These are phyloP conservation scores for Magnolia kwangsiensis DNA, from an alignment of 164 flowering plant genomes.

Conservation along the genomic window DNA sequence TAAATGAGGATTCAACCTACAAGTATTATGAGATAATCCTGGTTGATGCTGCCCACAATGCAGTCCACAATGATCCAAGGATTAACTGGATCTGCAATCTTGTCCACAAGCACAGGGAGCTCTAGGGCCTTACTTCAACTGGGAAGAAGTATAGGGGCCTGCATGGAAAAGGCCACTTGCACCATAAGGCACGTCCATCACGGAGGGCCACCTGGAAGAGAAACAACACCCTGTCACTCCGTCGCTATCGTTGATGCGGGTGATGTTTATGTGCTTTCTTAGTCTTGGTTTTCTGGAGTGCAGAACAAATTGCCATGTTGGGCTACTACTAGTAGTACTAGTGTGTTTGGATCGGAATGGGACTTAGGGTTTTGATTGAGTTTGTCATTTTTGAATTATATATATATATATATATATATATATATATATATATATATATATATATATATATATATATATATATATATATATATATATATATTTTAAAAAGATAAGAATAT, in stretches of 20 bases:
- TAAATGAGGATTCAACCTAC: slow-evolving; percentile 73
- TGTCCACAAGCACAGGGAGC: slow-evolving; percentile 57
- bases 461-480: too few relatives aligned
- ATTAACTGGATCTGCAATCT: slow-evolving; percentile 58
- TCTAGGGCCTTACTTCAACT: slow-evolving; percentile 49
- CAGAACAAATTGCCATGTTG: not conserved
- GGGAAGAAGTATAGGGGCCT: slow-evolving; percentile 56
- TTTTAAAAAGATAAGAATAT: too few relatives aligned
- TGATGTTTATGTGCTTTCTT: slow-evolving; percentile 7
- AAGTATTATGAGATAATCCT: slow-evolving; percentile 61
- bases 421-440: too few relatives aligned
- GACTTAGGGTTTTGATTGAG: not conserved
- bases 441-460: too few relatives aligned
- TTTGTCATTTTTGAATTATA: not conserved
- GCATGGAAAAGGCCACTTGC: slow-evolving; percentile 45
- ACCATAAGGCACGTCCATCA: slow-evolving; percentile 41
- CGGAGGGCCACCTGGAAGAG: slow-evolving; percentile 79
- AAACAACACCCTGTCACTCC: slow-evolving; percentile 68
- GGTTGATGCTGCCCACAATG: slow-evolving; percentile 55
- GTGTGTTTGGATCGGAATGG: not conserved
- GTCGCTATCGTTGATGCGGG: slow-evolving; percentile 55
- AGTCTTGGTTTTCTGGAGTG: too few relatives aligned
- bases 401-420: too few relatives aligned
- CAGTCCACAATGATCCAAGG: slow-evolving; percentile 61
- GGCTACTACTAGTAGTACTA: not conserved